Percentiles rank a stretch among this genome's conserved stretches.
These are phyloP conservation scores for Combretum micranthum DNA, from an alignment of 345 rosid genomes.

Conservation along the genomic window DNA sequence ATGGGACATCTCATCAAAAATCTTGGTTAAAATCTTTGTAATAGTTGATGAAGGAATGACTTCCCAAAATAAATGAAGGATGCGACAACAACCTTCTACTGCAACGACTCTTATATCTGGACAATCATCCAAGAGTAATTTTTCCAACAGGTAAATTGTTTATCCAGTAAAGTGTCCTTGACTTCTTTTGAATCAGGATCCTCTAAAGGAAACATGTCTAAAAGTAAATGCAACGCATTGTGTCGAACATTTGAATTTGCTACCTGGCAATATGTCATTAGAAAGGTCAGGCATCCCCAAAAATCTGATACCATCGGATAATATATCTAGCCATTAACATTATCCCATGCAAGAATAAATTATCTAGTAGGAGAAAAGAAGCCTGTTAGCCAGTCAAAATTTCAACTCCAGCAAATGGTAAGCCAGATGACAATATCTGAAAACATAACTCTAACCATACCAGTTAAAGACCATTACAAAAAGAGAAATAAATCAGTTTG, in stretches of 20 bases:
- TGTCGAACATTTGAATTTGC: constrained; percentile 92
- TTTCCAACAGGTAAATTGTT: constrained; percentile 81
- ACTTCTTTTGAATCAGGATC: constrained; percentile 90
- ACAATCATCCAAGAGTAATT: constrained; percentile 69
- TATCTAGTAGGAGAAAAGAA: too few species aligned
- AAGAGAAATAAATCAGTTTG: too few species aligned
- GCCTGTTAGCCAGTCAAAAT: too few species aligned
- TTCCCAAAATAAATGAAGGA: constrained; percentile 92
- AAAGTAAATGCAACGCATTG: constrained; percentile 78
- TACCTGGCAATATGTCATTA: constrained; percentile 42
- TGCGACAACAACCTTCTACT: constrained; percentile 89
- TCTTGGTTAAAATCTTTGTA: constrained; percentile 58
- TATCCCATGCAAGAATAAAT: too few species aligned
- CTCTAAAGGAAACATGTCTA: constrained; percentile 87
- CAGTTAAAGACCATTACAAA: too few species aligned
- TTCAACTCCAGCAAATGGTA: too few species aligned
- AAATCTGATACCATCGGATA: too few species aligned
- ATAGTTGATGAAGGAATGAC: constrained; percentile 73
- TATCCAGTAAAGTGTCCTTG: constrained; percentile 72
- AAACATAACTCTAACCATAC: too few species aligned
- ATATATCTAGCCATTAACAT: too few species aligned
- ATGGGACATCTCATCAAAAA: constrained; percentile 62
- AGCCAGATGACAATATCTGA: too few species aligned
- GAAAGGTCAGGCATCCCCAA: too few species aligned
- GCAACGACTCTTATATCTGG: constrained; percentile 87